Percentiles rank a stretch among this genome's conserved stretches.
Evolutionary conservation across 129 eudicot genomes (phyloP).

Genomic region (Lonicera japonica): DNA sequence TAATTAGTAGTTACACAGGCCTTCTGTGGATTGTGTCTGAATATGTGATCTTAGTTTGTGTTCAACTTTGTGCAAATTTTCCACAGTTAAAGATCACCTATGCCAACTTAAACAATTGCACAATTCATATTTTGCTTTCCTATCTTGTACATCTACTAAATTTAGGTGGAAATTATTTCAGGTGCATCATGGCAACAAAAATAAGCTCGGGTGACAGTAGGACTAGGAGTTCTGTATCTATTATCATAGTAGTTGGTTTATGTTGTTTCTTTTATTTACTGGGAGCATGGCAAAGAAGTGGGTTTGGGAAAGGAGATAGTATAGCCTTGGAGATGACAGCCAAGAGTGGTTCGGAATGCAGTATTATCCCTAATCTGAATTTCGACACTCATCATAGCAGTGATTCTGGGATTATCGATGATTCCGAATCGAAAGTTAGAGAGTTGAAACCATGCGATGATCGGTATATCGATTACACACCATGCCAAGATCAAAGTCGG

Average conservation of each 20-base stretch:
- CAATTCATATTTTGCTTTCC: background rate
- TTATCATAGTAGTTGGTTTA: conserved; percentile 72
- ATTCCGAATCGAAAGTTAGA: conserved; percentile 13
- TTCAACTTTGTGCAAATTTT: too few species aligned
- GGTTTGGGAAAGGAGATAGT: conserved; percentile 93
- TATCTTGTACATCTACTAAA: background rate
- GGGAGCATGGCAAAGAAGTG: conserved; percentile 99
- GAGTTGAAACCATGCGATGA: background rate
- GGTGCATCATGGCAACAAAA: conserved; percentile 69
- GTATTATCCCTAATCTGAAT: conserved; percentile 68
- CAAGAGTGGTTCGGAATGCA: conserved; percentile 65
- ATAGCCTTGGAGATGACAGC: conserved; percentile 82
- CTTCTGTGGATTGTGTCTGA: too few species aligned
- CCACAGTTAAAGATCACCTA: background rate
- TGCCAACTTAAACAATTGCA: background rate
- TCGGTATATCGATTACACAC: background rate
- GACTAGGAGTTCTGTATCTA: conserved; percentile 71
- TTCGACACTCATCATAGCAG: conserved; percentile 87
- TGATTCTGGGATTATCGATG: conserved; percentile 30
- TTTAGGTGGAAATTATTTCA: conserved; percentile 23
- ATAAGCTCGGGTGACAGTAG: conserved; percentile 50
- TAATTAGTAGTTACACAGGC: too few species aligned
- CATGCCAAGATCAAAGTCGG: background rate
- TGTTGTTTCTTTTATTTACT: conserved; percentile 88
- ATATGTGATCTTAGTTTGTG: too few species aligned